Evolutionary conservation across 129 eudicot species (phyloP), one percentile per base, ranked within the genome.

Genomic region (Artemisia tridentata): DNA sequence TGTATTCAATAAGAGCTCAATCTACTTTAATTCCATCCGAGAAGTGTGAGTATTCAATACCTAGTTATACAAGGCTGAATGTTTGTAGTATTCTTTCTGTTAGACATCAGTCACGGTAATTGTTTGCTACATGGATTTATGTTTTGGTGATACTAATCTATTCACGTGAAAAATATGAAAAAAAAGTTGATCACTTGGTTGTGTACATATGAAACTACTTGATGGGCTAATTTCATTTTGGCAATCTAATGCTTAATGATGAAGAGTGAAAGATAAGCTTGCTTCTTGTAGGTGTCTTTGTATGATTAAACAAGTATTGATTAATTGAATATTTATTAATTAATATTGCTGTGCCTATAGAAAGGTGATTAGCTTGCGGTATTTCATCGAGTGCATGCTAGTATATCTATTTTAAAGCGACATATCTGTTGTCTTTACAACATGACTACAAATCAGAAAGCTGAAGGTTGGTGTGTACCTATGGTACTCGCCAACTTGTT

Each of bases 1-100:
- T 54, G 72, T 88, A 55, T 78, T 80, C 59, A 85, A 76, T 70
- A 75, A 78, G 74, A 75, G 84, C 21, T 79, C 96, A 41, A 88
- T 91, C 65, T 91, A 91, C 80, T 91, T 88, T 71, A 82, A 91
- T 79, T 88, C 96, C 48, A 54, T 91, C 61, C 85, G 96, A 63
- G 97, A 91, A 82, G 83, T 91, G 97, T 91, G 73, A 91, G 97
- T 71, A 71, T 34, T 50, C 53, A 10, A 43, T 63, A 43, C 65
- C 57, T 61, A 47, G 65, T 25, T 60, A 15, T 64, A 43, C 11
- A 13, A 14, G 59, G 48, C 63, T 47, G 17, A 25, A 64, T 72
- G 46, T 78, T 46, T 75, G 67, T 25, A 16, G 38, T 20, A 46
- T 75, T 75, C 19, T 29, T 66, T 55, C 43, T 48, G 63, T 75